Evolutionary conservation across 495 filamentous ascomycete genomes (phyloP).

Genomic region (Xylaria venustula): DNA sequence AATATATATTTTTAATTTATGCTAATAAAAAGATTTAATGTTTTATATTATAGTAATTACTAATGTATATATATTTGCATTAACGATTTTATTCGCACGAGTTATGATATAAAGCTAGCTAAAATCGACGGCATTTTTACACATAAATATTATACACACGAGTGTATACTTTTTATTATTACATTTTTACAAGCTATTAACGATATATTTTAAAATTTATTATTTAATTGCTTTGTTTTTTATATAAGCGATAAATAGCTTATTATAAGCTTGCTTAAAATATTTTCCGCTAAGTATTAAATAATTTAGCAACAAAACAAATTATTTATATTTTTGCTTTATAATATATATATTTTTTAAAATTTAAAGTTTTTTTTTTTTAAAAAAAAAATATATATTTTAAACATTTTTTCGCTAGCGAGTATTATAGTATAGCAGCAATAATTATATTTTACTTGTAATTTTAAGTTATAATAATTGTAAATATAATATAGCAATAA

Average conservation of each 20-base stretch:
- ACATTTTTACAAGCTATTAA: neutral
- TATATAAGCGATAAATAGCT: neutral
- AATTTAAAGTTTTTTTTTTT: neutral
- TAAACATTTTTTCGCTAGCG: too few relatives aligned
- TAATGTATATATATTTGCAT: neutral
- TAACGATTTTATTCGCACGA: neutral
- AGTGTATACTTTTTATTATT: neutral
- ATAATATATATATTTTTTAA: neutral
- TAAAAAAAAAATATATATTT: too few relatives aligned
- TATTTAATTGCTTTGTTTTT: neutral
- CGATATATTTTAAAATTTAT: neutral
- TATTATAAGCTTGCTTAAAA: neutral
- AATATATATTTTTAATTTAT: neutral
- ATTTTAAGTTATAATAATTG: too few relatives aligned
- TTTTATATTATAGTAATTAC: neutral
- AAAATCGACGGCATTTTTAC: neutral
- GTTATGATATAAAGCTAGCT: neutral
- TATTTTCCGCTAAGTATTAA: neutral
- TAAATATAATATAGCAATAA: too few relatives aligned
- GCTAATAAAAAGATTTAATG: neutral
- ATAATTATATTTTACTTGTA: too few relatives aligned
- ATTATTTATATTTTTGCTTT: neutral
- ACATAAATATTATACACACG: neutral
- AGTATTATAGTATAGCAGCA: too few relatives aligned
- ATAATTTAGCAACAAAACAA: neutral